Percentiles rank a stretch among this genome's conserved stretches.
Evolutionary conservation across 73 alveolate species (phyloP).

Genomic region (Paramecium primaurelia): DNA sequence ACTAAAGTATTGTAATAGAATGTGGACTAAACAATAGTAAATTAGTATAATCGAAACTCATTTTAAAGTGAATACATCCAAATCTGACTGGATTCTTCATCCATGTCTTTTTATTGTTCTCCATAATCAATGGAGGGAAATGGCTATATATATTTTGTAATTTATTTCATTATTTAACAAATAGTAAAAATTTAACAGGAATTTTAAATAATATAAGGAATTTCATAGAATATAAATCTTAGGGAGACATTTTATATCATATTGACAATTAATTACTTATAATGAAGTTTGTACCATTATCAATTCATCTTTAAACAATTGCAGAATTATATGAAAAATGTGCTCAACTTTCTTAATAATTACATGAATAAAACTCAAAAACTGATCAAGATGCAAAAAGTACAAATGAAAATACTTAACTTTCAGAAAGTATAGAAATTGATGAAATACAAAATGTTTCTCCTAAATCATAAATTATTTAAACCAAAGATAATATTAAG

Average conservation of each 20-base stretch:
- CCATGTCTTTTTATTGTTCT: neutral
- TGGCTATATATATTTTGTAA: neutral
- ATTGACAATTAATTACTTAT: neutral
- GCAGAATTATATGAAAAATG: neutral
- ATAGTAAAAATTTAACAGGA: neutral
- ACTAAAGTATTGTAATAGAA: conserved; percentile 77
- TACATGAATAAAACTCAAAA: neutral
- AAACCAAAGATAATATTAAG: neutral
- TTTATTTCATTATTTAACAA: neutral
- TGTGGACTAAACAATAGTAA: conserved; percentile 67
- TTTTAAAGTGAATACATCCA: conserved; percentile 67
- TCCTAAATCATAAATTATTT: neutral
- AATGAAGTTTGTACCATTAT: neutral
- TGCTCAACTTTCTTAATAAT: neutral
- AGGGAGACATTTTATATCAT: neutral
- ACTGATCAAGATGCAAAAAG: neutral
- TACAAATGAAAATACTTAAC: neutral
- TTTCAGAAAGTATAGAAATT: neutral
- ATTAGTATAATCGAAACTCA: conserved; percentile 70
- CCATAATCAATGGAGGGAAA: conserved; percentile 2
- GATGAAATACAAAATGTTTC: neutral
- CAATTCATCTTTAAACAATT: neutral
- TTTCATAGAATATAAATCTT: neutral
- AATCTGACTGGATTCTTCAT: neutral
- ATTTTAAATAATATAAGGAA: neutral